These are phyloP conservation scores for Oxyria digyna DNA, from an alignment of 148 eudicot genomes.

Conservation along the genomic window DNA sequence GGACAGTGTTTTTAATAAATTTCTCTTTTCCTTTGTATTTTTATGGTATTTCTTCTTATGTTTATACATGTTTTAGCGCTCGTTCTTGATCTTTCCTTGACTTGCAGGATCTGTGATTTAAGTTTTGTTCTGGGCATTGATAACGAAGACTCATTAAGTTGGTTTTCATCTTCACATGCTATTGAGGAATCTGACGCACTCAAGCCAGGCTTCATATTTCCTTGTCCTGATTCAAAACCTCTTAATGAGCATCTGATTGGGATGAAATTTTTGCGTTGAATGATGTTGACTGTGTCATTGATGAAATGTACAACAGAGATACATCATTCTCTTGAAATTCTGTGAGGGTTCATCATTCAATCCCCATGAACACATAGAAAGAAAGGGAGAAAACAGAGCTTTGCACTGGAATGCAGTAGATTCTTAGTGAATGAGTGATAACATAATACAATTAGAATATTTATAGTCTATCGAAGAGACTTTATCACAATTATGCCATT, in stretches of 20 bases:
- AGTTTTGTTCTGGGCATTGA: constrained; percentile 52
- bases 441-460: no score
- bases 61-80: neutral
- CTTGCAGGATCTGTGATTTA: constrained; percentile 72
- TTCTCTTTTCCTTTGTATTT: neutral
- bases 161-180: constrained; percentile 55
- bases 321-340: no score
- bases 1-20: neutral
- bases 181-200: constrained; percentile 49
- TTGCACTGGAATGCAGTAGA: no score
- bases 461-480: no score
- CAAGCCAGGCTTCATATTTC: constrained; percentile 31
- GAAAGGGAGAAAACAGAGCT: no score
- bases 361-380: no score
- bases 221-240: constrained; percentile 26
- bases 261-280: constrained; percentile 22
- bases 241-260: constrained; percentile 20
- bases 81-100: neutral
- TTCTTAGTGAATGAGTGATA: no score
- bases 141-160: constrained; percentile 47
- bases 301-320: no score
- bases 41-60: no score
- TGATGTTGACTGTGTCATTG: constrained; percentile 15
- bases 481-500: no score
- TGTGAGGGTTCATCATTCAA: no score